Base-by-base conservation (phyloP, 2,329 filamentous ascomycete species). In the Lecanicillium sp. region DNA sequence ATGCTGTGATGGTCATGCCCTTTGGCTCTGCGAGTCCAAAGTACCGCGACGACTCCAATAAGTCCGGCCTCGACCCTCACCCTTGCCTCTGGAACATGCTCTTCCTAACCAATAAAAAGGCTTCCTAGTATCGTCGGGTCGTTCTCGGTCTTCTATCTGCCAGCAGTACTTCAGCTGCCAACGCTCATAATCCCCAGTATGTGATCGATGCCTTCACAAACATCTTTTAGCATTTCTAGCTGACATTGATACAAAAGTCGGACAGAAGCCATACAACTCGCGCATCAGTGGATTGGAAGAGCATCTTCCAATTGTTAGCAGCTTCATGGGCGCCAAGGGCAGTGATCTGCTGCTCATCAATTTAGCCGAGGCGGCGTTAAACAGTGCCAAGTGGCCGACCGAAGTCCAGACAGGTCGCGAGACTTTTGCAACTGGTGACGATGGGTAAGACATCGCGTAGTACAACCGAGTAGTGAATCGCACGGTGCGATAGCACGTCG, bases 301-400 rank as follows among this genome's bases (percentile, higher is more conserved):
- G 36, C 17, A 31, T 32, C 41, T 20, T 18, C 41, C 36, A 18
- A 43, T 43, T 25, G 36, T 19, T 25, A 39, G 41, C 29, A 39
- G 17, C 18, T 36, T 43, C 15, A 39, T 43, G 28, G 36, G 36
- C 18, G 36, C 36, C 9, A 43, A 36, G 22, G 32, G 41, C 22
- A 43, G 41, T 33, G 41, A 43, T 33, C 18, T 43, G 13, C 32
- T 43, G 36, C 36, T 43, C 32, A 43, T 39, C 32, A 35, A 43
- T 18, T 20, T 43, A 9, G 41, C 41, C 14, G 33, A 29, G 22
- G 41, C 41, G 17, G 41, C 41, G 22, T 39, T 43, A 11, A 32
- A 36, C 13, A 33, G 17, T 22, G 41, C 41, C 17, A 35, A 32
- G 11, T 43, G 41, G 41, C 41, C 41, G 27, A 43, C 37, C n/a